A percentile compares a stretch with the other conserved stretches of the same genome.
phyloP scores from a whole-genome alignment of 768 basidiomycete genomes.

The Macrolepiota fuliginosa region DNA sequence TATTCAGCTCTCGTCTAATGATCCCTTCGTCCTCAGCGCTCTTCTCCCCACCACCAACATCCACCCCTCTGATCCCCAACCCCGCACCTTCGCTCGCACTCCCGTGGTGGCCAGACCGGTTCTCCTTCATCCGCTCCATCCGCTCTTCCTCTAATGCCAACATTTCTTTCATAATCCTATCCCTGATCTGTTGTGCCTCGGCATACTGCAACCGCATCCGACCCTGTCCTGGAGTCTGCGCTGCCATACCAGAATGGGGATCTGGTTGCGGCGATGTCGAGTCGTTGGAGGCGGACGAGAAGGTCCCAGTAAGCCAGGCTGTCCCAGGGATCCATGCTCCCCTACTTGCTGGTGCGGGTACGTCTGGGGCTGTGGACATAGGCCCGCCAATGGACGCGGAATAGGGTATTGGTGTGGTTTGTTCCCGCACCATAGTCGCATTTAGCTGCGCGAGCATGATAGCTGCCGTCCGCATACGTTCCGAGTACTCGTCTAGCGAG shows the following conservation, averaged over 20 bases:
- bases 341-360: constrained; percentile 13
- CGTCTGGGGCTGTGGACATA: constrained; percentile 16
- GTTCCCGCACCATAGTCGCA: constrained; percentile 65
- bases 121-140: constrained; percentile 87
- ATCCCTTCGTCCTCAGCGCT: constrained; percentile 90
- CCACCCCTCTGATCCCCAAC: constrained; percentile 8
- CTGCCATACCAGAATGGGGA: constrained; percentile 7
- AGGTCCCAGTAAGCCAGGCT: constrained; percentile 41
- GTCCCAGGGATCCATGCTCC: constrained; percentile 54
- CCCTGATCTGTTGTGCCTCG: constrained; percentile 88
- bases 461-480: constrained; percentile 97
- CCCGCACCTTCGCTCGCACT: constrained; percentile 47
- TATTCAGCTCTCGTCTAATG: constrained; percentile 89
- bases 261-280: constrained; percentile 19
- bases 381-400: constrained; percentile 14
- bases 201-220: constrained; percentile 76
- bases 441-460: constrained; percentile 98
- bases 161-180: constrained; percentile 99
- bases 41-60: constrained; percentile 35
- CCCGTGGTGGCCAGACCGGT: constrained; percentile 68
- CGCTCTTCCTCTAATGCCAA: constrained; percentile 93
- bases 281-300: constrained; percentile 16
- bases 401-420: constrained; percentile 6
- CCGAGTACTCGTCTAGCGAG: constrained; percentile 95
- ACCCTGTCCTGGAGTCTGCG: constrained; percentile 20